Base-by-base conservation (phyloP, 805 yeast genomes). In the Lachancea lanzarotensis region DNA sequence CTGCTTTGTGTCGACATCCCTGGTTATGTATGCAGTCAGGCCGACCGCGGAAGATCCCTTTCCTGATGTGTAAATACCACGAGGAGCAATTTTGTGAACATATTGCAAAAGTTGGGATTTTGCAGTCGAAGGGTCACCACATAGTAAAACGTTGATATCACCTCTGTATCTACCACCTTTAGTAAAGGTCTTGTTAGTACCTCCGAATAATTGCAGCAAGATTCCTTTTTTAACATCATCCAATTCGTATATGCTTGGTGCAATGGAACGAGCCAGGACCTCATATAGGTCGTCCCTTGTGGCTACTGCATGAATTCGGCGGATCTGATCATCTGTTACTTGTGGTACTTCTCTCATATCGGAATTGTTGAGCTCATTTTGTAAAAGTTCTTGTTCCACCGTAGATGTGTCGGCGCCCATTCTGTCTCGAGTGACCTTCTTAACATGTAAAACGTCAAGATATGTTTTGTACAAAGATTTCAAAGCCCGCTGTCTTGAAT, bases 11-110 rank as follows among this genome's bases (percentile, higher is more conserved):
- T 93, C 98, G 22, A 85, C 75, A 63, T 93, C 99, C 59, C 96
- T 75, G 8, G 98, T 90, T 45, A 93, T 83, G 63, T 93, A 93
- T 0, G 99, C 98, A 0, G 99, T 93, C 59, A 93, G 73, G 73
- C 99, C 99, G 2, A 98, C 99, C 2, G 99, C 99, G 10, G 98
- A 91, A 0, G 98, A 91, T 59, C 99, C 99, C 62, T 93, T 93
- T 71, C 99, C 99, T 0, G 98, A 89, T 0, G 99, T 91, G 66
- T 91, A 93, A 32, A 93, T 90, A 2, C 98, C 81, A 47, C 91
- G 88, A 11, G 98, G 98, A 3, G 96, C 79, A 17, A 86, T 89
- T 60, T 91, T 90, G 62, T 93, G 98, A 16, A 89, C 98, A 54
- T 91, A 93, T 65, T 93, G 93, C 58, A 93, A 74, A 50, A 93